Percentiles rank a stretch among this genome's conserved stretches.
Conservation (phyloP, 345 rosid species). For the Lumnitzera littorea region DNA sequence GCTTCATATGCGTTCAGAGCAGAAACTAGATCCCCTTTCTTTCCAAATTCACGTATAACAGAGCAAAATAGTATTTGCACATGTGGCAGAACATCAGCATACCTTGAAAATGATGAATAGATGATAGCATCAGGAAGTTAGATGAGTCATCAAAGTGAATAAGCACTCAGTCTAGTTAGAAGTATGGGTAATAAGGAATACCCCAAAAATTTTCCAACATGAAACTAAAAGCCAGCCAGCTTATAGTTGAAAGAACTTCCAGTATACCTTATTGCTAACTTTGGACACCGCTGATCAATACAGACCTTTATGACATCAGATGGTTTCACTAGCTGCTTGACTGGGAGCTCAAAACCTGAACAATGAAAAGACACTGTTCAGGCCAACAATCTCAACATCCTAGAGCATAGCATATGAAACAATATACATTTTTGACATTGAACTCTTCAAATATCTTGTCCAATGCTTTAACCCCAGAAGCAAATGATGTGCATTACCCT, state of each 20-base stretch:
- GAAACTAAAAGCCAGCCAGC: too few species aligned
- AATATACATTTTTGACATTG: not conserved
- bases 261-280: constrained; percentile 67
- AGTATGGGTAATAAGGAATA: too few species aligned
- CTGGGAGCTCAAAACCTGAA: constrained; percentile 56
- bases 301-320: constrained; percentile 42
- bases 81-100: constrained; percentile 55
- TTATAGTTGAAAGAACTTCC: constrained; percentile 1
- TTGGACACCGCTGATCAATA: constrained; percentile 46
- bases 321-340: constrained; percentile 60
- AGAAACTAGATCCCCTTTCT: constrained; percentile 60
- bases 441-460: too few species aligned
- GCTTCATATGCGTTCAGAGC: constrained; percentile 69
- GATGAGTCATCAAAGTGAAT: not conserved
- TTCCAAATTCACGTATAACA: constrained; percentile 66
- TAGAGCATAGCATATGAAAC: not conserved
- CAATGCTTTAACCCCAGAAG: too few species aligned
- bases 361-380: constrained; percentile 14
- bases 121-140: constrained; percentile 11
- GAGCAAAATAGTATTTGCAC: constrained; percentile 58
- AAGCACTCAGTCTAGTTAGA: not conserved
- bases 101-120: constrained; percentile 42
- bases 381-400: not conserved
- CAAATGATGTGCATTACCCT: too few species aligned
- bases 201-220: too few species aligned